Base-by-base conservation (phyloP, 208 protist species). In the Acanthamoeba triangularis region DNA sequence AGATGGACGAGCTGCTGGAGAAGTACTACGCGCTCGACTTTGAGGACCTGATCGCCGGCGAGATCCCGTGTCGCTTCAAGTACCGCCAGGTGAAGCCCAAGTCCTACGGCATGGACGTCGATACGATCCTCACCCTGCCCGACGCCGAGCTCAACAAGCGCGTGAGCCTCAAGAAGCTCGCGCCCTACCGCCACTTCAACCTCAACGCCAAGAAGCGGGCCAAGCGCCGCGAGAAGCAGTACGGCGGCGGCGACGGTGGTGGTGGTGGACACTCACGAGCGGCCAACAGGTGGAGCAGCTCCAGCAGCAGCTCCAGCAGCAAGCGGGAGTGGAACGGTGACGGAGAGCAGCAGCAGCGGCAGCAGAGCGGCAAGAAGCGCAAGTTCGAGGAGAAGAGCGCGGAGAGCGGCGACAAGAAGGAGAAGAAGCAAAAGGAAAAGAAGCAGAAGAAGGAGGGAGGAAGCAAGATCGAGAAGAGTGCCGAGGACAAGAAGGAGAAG, bases 1-100 rank as follows among this genome's bases (percentile, higher is more conserved):
- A n/a, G n/a, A n/a, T n/a, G n/a, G n/a, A n/a, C n/a, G n/a, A n/a
- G n/a, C n/a, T n/a, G n/a, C n/a, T n/a, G n/a, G n/a, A n/a, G n/a
- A n/a, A n/a, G 85, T 91, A 72, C 37, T 91, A 91, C 56, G n/a
- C 49, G 59, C 85, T 91, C 35, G 37, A 91, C 85, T 91, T 54
- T 69, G 85, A 91, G 59, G 85, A 91, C 85, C n/a, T 91, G 25
- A 91, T 91, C 37, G 78, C 78, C 25, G 85, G 85, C 18, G 85
- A 91, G 47, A 61, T 91, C 23, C 56, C 56, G 35, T 72, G 54
- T 61, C 85, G 85, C 30, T 91, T 91, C 85, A 91, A 91, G 85
- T 91, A 91, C 37, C 85, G 85, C 56, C 54, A 91, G 37, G 85
- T 91, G 30, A 91, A 91, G 41, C 85, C 85, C 23, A 72, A 63